Evolutionary conservation across 345 rosid genomes (phyloP).

Genomic region (Eucalyptus rudis): DNA sequence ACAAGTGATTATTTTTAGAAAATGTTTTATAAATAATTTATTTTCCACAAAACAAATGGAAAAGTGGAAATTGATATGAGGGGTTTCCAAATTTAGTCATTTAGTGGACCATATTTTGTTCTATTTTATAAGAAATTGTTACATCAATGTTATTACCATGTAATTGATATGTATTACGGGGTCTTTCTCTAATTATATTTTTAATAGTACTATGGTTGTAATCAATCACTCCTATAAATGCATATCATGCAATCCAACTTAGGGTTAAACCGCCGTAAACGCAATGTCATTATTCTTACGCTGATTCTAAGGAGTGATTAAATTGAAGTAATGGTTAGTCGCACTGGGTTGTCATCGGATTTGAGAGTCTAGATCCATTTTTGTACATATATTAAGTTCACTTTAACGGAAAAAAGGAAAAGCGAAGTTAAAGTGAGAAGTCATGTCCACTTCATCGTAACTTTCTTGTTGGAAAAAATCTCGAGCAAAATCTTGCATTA

Average conservation of each 20-base stretch:
- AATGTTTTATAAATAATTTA: no score
- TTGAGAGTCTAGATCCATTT: not conserved
- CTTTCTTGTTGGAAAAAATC: not conserved
- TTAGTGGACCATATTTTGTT: not conserved
- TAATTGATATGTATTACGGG: not conserved
- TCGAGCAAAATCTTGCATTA: not conserved
- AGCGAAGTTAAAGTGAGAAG: not conserved
- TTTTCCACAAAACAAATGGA: no score
- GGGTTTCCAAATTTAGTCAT: not conserved
- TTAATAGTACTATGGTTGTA: not conserved
- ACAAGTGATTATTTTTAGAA: no score
- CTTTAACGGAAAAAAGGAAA: not conserved
- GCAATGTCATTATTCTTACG: not conserved
- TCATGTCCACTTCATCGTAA: not conserved
- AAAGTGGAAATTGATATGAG: not conserved
- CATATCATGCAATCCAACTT: not conserved
- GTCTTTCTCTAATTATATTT: not conserved
- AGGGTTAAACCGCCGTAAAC: not conserved
- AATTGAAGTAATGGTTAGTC: not conserved
- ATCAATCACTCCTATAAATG: not conserved
- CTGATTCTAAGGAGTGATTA: not conserved
- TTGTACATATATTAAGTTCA: not conserved
- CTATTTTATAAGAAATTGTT: not conserved
- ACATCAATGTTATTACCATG: not conserved
- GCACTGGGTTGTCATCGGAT: not conserved